Conservation (phyloP, 345 rosid species). For the Brassica carinata region DNA sequence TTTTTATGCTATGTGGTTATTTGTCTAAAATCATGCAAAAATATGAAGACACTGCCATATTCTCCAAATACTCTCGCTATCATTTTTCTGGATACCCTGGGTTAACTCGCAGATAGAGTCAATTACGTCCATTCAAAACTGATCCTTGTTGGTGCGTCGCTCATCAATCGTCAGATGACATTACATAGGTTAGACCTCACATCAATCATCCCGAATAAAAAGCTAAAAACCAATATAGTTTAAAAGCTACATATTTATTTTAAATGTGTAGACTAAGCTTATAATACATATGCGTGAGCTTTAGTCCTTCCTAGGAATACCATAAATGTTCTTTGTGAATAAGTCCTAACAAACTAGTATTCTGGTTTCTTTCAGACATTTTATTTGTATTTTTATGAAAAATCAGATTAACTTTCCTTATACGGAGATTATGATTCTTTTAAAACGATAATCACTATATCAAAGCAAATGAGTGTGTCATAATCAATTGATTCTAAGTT, state of each 20-base stretch:
- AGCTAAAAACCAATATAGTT: neutral
- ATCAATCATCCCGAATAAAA: neutral
- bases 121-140: slow-evolving; percentile 25
- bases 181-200: slow-evolving; percentile 2
- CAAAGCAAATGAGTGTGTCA: slow-evolving; percentile 17
- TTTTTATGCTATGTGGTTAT: neutral
- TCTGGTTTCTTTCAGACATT: neutral
- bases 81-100: neutral
- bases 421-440: neutral
- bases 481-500: slow-evolving; percentile 31
- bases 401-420: neutral
- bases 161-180: neutral
- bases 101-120: neutral
- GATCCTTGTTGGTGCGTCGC: slow-evolving; percentile 6
- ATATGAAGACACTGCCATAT: neutral
- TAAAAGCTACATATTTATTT: neutral
- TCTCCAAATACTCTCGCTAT: neutral
- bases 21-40: neutral
- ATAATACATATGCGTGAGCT: neutral
- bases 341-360: neutral
- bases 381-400: neutral
- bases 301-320: neutral
- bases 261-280: neutral
- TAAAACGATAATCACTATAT: neutral
- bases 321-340: neutral